Conservation (phyloP, 805 yeast species). For the Kurtzmaniella fragi region DNA sequence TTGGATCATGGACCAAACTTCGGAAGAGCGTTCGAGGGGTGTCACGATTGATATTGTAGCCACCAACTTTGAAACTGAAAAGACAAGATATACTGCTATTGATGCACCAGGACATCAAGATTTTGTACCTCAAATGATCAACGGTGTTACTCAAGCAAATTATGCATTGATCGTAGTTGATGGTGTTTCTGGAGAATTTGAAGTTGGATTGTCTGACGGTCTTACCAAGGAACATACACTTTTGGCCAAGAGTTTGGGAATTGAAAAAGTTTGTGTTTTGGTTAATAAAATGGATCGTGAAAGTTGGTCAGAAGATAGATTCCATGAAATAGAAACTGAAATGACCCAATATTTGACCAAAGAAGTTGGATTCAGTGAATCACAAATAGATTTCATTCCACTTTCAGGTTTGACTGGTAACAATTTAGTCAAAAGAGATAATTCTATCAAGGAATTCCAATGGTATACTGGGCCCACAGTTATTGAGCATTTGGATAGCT, state of each 20-base stretch:
- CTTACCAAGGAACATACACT: conserved; percentile 78
- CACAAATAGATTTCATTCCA: conserved; percentile 52
- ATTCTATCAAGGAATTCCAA: conserved; percentile 21
- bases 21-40: conserved; percentile 70
- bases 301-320: conserved; percentile 52
- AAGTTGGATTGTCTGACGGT: conserved; percentile 64
- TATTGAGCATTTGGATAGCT: conserved; percentile 32
- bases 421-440: conserved; percentile 49
- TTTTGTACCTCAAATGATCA: conserved; percentile 81
- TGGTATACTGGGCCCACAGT: conserved; percentile 49
- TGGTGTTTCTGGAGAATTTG: conserved; percentile 60
- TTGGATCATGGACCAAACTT: conserved; percentile 80
- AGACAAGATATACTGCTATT: conserved; percentile 58
- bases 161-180: conserved; percentile 70
- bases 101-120: conserved; percentile 87
- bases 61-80: conserved; percentile 55
- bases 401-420: conserved; percentile 66
- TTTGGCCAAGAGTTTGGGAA: conserved; percentile 62
- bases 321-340: conserved; percentile 44
- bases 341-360: conserved; percentile 44
- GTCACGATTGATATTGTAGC: conserved; percentile 77
- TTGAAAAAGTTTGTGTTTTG: conserved; percentile 55
- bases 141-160: conserved; percentile 78
- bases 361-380: conserved; percentile 46
- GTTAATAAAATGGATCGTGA: conserved; percentile 69